These are phyloP conservation scores for Aspergillus sclerotialis DNA, from an alignment of 2,329 filamentous ascomycete species.

Conservation along the genomic window DNA sequence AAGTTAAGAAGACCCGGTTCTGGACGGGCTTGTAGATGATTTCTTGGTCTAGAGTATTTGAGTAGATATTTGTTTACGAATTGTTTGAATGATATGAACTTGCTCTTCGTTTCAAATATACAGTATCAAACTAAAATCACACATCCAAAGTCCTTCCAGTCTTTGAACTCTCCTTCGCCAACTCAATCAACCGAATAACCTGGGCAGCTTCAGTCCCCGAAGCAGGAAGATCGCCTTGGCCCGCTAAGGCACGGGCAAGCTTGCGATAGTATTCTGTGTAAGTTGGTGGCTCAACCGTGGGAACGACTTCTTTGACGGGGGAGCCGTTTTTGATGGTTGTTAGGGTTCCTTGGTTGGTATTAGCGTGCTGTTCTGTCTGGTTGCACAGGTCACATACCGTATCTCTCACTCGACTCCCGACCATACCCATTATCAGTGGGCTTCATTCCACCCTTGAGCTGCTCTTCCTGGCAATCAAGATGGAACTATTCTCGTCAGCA, in stretches of 20 bases:
- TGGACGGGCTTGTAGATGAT: constrained; percentile 55
- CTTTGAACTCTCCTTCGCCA: constrained; percentile 48
- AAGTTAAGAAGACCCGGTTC: constrained; percentile 55
- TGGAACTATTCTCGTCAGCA: constrained; percentile 31
- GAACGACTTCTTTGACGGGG: constrained; percentile 44
- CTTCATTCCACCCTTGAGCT: constrained; percentile 58
- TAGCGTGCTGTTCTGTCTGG: background rate
- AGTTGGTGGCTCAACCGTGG: constrained; percentile 58
- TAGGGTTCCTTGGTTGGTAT: constrained; percentile 33
- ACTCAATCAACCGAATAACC: constrained; percentile 51
- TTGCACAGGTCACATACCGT: constrained; percentile 39
- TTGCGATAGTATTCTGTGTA: constrained; percentile 61
- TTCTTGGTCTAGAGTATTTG: too few relatives aligned
- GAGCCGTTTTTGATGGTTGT: constrained; percentile 50
- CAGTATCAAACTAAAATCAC: constrained; percentile 11
- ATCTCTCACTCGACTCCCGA: constrained; percentile 51
- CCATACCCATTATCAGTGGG: constrained; percentile 60
- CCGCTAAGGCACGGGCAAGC: constrained; percentile 47
- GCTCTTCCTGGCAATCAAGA: constrained; percentile 69
- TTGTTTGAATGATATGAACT: background rate
- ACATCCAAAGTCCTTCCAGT: constrained; percentile 43
- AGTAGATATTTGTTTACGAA: background rate
- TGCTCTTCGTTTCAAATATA: background rate
- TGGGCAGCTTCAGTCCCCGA: constrained; percentile 46
- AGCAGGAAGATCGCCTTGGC: constrained; percentile 48